phyloP scores from a whole-genome alignment of 192 early-diverging fungal species.

The Pilaira anomala region DNA sequence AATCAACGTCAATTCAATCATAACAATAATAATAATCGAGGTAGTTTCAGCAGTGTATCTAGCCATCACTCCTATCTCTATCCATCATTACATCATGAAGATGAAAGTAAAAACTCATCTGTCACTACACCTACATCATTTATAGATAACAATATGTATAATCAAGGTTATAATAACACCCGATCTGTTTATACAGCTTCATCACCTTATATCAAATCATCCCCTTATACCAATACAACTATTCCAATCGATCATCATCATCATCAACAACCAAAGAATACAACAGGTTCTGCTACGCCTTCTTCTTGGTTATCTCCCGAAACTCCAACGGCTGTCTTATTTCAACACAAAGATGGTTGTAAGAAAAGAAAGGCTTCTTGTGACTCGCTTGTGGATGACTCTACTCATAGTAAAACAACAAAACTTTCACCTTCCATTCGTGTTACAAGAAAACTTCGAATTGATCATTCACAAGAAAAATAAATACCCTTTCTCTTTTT shows the following conservation, averaged over 20 bases:
- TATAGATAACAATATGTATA: neutral
- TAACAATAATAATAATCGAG: slow-evolving; percentile 7
- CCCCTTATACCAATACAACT: neutral
- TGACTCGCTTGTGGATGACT: neutral
- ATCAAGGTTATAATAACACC: too few relatives aligned
- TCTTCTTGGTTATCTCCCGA: slow-evolving; percentile 14
- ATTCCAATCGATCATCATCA: slow-evolving; percentile 3
- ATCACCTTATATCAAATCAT: slow-evolving; percentile 3
- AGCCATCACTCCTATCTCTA: slow-evolving; percentile 14
- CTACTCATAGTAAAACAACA: too few relatives aligned
- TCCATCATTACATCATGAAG: neutral
- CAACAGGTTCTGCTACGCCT: neutral
- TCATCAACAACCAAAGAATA: neutral
- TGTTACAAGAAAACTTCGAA: too few relatives aligned
- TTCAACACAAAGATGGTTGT: neutral
- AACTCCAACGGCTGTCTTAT: neutral
- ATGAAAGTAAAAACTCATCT: slow-evolving; percentile 7
- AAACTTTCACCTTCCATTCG: too few relatives aligned
- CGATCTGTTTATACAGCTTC: neutral
- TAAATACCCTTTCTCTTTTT: too few relatives aligned
- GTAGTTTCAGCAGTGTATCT: slow-evolving; percentile 11
- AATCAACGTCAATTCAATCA: neutral
- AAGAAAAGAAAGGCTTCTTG: neutral
- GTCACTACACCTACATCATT: neutral
- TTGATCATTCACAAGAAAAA: too few relatives aligned